phyloP scores from a whole-genome alignment of 495 filamentous ascomycete species.

The Penicillium coffeae region DNA sequence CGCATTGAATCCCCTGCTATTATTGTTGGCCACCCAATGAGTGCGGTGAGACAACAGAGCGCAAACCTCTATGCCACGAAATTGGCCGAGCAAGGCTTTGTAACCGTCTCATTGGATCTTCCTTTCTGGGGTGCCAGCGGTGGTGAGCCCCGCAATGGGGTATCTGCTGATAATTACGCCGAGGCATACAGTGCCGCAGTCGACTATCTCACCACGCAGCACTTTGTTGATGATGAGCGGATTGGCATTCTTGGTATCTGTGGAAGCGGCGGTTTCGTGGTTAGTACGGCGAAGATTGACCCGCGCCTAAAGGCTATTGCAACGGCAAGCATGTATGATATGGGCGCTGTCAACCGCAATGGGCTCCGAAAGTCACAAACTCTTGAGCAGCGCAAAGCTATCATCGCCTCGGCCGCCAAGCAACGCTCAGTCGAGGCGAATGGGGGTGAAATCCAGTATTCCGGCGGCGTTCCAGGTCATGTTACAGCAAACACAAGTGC shows the following conservation, averaged over 20 bases:
- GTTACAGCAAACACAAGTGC: background rate
- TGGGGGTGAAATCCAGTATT: background rate
- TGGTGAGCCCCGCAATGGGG: background rate
- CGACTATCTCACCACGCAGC: background rate
- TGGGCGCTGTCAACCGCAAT: background rate
- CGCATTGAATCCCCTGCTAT: no score
- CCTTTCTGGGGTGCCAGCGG: background rate
- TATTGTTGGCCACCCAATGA: background rate
- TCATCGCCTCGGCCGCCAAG: background rate
- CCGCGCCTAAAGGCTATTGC: constrained; percentile 34
- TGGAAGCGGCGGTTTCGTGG: constrained; percentile 25
- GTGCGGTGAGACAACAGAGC: background rate
- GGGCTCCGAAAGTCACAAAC: background rate
- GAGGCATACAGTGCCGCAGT: background rate
- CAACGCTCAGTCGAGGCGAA: background rate
- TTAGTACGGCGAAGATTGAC: constrained; percentile 36
- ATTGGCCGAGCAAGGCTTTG: background rate
- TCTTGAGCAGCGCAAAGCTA: background rate
- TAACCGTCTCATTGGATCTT: background rate
- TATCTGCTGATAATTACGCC: background rate
- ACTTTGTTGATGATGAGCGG: background rate
- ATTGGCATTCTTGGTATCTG: background rate
- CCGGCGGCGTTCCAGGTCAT: background rate
- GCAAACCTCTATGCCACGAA: background rate
- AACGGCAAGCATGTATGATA: constrained; percentile 26